Evolutionary conservation across 371 early-diverging fungal genomes (phyloP).

Genomic region (Lichtheimia ornata): DNA sequence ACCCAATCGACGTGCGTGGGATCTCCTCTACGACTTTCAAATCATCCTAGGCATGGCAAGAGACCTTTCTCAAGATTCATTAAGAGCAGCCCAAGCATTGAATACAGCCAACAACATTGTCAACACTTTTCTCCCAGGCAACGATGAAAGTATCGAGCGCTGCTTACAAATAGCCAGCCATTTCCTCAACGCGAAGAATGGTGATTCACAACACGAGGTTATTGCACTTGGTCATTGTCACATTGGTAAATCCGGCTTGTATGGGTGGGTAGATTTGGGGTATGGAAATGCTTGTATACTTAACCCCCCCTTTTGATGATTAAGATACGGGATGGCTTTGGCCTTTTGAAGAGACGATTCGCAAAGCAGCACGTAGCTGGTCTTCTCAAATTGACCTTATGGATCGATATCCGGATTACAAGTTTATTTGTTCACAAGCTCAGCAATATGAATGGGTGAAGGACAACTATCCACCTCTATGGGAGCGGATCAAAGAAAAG

Average conservation of each 20-base stretch:
- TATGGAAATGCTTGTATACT: no score
- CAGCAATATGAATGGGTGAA: constrained; percentile 96
- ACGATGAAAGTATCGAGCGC: constrained; percentile 52
- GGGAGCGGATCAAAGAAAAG: constrained; percentile 72
- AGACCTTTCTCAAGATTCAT: constrained; percentile 70
- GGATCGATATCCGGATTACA: constrained; percentile 85
- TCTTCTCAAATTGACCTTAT: constrained; percentile 79
- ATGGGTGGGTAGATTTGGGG: no score
- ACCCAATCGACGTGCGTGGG: constrained; percentile 69
- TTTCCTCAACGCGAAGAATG: constrained; percentile 66
- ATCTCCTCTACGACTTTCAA: constrained; percentile 77
- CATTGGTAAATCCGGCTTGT: constrained; percentile 52
- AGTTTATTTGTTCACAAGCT: constrained; percentile 92
- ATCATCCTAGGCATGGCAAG: constrained; percentile 79
- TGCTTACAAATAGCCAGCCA: constrained; percentile 58
- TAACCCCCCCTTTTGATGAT: no score
- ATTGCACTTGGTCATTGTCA: constrained; percentile 89
- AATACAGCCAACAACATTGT: constrained; percentile 81
- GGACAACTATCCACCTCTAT: constrained; percentile 81
- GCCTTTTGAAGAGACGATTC: constrained; percentile 96
- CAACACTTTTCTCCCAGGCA: constrained; percentile 67
- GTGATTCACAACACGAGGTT: constrained; percentile 62
- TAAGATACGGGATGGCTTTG: constrained; percentile 82
- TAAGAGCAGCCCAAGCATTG: constrained; percentile 80
- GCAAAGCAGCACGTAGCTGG: constrained; percentile 76